Evolutionary conservation across 1,284 basidiomycete genomes (phyloP).

Genomic region (Ceratobasidium sp.): DNA sequence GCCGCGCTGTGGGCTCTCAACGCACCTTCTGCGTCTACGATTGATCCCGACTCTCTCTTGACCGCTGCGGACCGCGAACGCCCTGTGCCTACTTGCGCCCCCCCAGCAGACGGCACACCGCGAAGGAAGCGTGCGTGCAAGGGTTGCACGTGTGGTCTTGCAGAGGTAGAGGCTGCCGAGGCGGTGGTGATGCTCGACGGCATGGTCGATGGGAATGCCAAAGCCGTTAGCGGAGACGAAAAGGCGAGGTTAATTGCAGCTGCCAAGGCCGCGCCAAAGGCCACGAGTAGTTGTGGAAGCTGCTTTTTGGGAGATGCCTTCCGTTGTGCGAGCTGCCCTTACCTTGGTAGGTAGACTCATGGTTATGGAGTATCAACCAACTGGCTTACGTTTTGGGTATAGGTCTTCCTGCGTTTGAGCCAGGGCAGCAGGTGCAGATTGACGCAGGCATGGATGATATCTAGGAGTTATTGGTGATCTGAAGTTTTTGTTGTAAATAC

Average conservation of each 20-base stretch:
- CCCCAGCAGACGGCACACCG: constrained; percentile 55
- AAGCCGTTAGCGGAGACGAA: constrained; percentile 72
- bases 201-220: constrained; percentile 62
- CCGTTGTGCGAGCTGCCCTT: constrained; percentile 94
- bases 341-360: constrained; percentile 75
- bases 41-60: constrained; percentile 61
- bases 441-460: constrained; percentile 89
- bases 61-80: constrained; percentile 60
- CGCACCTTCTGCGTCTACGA: constrained; percentile 51
- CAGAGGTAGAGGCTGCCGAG: constrained; percentile 91
- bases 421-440: constrained; percentile 96
- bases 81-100: constrained; percentile 53
- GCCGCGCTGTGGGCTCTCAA: constrained; percentile 82
- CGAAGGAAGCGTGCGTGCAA: constrained; percentile 91
- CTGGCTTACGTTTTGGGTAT: constrained; percentile 44
- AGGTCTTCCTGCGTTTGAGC: constrained; percentile 97
- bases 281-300: constrained; percentile 96
- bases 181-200: constrained; percentile 71
- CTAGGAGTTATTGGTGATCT: neutral
- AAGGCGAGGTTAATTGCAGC: constrained; percentile 70
- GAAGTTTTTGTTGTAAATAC: too few species aligned
- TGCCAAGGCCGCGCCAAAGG: constrained; percentile 77
- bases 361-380: constrained; percentile 43
- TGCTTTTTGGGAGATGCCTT: constrained; percentile 99
- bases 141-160: constrained; percentile 90